phyloP scores from a whole-genome alignment of 139 green algal genomes.

The Chlamydomonas incerta region DNA sequence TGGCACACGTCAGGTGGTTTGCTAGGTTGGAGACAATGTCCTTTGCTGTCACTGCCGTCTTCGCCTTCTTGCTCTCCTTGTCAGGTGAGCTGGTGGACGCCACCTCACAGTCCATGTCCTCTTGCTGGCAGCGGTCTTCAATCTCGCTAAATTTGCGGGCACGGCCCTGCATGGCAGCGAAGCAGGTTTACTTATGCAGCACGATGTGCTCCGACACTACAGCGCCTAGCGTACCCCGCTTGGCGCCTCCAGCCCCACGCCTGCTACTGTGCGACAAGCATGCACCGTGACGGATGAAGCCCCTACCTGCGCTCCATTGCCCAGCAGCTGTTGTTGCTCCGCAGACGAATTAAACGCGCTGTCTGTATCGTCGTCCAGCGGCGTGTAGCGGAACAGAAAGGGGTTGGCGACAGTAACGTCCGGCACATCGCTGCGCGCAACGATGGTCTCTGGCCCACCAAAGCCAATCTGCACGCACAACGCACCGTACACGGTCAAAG shows the following conservation, averaged over 20 bases:
- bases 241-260: too few relatives aligned
- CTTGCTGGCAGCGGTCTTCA: background rate
- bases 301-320: too few relatives aligned
- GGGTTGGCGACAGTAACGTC: constrained; percentile 54
- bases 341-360: constrained; percentile 24
- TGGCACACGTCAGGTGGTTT: constrained; percentile 56
- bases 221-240: too few relatives aligned
- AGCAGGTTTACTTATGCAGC: too few relatives aligned
- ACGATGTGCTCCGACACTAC: too few relatives aligned
- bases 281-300: too few relatives aligned
- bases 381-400: constrained; percentile 61
- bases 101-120: constrained; percentile 39
- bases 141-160: constrained; percentile 33
- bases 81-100: constrained; percentile 18
- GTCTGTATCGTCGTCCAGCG: constrained; percentile 31
- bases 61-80: constrained; percentile 40
- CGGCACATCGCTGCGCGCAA: constrained; percentile 33
- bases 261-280: too few relatives aligned
- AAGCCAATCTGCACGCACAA: constrained; percentile 49
- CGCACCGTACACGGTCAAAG: background rate
- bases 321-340: background rate
- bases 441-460: constrained; percentile 59
- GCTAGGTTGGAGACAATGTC: constrained; percentile 19
- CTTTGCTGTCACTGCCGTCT: constrained; percentile 15
- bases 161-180: background rate